phyloP scores from a whole-genome alignment of 2,329 filamentous ascomycete species.

The Aureobasidium sp. region DNA sequence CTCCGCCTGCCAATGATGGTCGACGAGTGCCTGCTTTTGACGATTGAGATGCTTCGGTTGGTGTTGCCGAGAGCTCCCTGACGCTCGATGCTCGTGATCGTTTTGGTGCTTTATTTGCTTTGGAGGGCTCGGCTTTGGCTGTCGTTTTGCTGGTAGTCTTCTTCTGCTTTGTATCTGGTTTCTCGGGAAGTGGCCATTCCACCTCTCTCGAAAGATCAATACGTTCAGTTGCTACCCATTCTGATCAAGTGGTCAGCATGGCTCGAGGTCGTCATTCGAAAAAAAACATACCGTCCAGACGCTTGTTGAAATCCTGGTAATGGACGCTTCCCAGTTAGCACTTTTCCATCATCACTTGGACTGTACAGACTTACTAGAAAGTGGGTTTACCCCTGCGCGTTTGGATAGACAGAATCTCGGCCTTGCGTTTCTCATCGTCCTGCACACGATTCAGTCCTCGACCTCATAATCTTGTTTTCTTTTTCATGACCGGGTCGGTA shows the following conservation, averaged over 20 bases:
- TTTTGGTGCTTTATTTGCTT: constrained; percentile 41
- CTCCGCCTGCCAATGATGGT: constrained; percentile 53
- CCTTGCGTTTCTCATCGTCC: constrained; percentile 79
- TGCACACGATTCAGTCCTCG: constrained; percentile 24
- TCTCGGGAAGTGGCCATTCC: constrained; percentile 91
- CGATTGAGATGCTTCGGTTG: constrained; percentile 41
- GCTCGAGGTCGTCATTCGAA: constrained; percentile 24
- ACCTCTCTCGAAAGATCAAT: constrained; percentile 87
- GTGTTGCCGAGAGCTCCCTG: constrained; percentile 49
- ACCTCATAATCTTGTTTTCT: background rate
- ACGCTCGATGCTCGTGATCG: constrained; percentile 34
- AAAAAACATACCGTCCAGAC: constrained; percentile 46
- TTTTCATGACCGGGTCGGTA: background rate
- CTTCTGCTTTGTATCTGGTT: constrained; percentile 81
- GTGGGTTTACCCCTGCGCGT: constrained; percentile 80
- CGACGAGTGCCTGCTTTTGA: constrained; percentile 36
- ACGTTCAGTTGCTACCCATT: constrained; percentile 79
- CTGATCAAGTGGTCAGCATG: constrained; percentile 41
- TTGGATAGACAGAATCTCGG: constrained; percentile 92
- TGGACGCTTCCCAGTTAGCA: constrained; percentile 55
- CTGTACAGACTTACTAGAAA: constrained; percentile 56
- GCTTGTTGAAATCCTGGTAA: constrained; percentile 97
- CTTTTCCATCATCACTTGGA: background rate
- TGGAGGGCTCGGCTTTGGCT: constrained; percentile 27
- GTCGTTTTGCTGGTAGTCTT: constrained; percentile 44